These are phyloP conservation scores for Penicillium fimorum DNA, from an alignment of 495 filamentous ascomycete species.

Conservation along the genomic window DNA sequence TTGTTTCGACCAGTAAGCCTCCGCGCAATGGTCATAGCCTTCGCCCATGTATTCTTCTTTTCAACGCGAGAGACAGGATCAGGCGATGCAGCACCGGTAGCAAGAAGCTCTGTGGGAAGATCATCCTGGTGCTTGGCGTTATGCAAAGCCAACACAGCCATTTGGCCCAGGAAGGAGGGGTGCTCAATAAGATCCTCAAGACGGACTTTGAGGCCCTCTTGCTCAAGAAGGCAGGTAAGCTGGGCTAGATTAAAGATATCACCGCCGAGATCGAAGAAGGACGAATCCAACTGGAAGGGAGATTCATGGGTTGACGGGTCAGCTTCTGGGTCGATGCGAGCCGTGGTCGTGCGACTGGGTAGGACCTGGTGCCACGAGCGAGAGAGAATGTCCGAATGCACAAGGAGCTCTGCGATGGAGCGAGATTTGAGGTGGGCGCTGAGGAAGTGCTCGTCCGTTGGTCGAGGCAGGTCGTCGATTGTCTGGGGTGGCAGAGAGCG, in stretches of 20 bases:
- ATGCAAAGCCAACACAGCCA: slow-evolving; percentile 44
- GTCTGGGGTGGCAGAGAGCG: slow-evolving; percentile 34
- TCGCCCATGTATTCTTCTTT: slow-evolving; percentile 34
- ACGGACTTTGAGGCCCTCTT: slow-evolving; percentile 48
- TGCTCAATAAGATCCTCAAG: slow-evolving; percentile 53
- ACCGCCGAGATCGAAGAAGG: slow-evolving; percentile 54
- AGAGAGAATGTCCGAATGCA: slow-evolving; percentile 47
- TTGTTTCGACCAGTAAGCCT: slow-evolving; percentile 31
- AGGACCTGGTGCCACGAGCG: slow-evolving; percentile 53
- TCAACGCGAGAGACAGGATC: slow-evolving; percentile 17
- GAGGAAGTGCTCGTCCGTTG: slow-evolving; percentile 33
- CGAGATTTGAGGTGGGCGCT: slow-evolving; percentile 41
- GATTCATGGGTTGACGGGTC: slow-evolving; percentile 16
- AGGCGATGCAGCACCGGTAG: slow-evolving; percentile 15
- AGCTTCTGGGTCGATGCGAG: slow-evolving; percentile 3
- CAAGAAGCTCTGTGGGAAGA: slow-evolving; percentile 13
- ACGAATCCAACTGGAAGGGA: slow-evolving; percentile 45
- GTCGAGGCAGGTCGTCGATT: slow-evolving; percentile 28
- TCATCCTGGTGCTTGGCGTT: slow-evolving; percentile 31
- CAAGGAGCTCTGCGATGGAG: slow-evolving; percentile 47
- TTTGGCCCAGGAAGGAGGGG: slow-evolving; percentile 50
- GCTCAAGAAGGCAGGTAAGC: slow-evolving; percentile 46
- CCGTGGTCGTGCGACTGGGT: slow-evolving; percentile 22
- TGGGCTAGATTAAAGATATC: slow-evolving; percentile 54
- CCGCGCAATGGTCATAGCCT: slow-evolving; percentile 33